Evolutionary conservation across 2,329 filamentous ascomycete genomes (phyloP).

Genomic region (Calonectria pseudoreteaudii): DNA sequence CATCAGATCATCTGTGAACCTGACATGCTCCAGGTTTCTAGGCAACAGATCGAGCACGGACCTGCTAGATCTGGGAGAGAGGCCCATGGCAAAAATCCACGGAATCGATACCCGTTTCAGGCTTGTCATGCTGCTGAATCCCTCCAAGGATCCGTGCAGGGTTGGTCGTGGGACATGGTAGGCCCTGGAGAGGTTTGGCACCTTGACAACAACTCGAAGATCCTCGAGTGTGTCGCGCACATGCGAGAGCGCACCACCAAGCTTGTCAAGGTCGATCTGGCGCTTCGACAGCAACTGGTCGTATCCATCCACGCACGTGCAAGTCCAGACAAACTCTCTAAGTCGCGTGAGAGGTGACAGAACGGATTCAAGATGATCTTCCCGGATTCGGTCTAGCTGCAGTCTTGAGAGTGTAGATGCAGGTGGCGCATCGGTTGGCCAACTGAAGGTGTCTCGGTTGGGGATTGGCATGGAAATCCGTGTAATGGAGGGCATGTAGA

Average conservation of each 20-base stretch:
- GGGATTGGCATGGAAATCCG: background rate
- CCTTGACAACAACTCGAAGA: background rate
- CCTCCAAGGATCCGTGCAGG: background rate
- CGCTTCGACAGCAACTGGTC: background rate
- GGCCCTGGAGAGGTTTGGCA: background rate
- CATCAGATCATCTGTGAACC: background rate
- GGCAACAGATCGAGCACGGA: background rate
- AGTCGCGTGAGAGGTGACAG: background rate
- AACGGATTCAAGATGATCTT: background rate
- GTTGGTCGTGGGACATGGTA: background rate
- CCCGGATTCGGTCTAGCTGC: background rate
- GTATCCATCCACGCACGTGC: slow-evolving; percentile 1
- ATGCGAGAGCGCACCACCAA: background rate
- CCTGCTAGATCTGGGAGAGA: background rate
- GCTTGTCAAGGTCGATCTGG: background rate
- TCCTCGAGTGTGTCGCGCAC: background rate
- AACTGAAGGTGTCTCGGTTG: background rate
- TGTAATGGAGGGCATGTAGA: slow-evolving; percentile 1
- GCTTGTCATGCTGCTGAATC: background rate
- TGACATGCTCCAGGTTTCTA: background rate
- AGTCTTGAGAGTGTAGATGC: background rate
- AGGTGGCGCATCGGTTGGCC: background rate
- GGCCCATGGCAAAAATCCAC: background rate
- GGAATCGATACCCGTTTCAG: background rate
- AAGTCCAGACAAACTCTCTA: background rate